Evolutionary conservation across 2,329 filamentous ascomycete species (phyloP), one percentile per base, ranked within the genome.

Genomic region (Neopestalotiopsis sp.): DNA sequence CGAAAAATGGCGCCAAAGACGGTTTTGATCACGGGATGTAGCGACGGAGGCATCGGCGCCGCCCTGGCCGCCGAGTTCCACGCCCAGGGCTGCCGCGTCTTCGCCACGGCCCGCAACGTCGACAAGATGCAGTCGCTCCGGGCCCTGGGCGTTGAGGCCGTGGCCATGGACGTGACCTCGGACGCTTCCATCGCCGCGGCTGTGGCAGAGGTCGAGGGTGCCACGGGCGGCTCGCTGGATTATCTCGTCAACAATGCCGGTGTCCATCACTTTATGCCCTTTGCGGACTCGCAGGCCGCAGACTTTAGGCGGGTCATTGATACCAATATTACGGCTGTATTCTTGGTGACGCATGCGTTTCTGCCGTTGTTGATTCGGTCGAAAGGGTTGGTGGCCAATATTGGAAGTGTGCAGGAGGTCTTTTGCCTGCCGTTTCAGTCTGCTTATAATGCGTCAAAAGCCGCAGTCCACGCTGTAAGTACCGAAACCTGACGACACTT

Each of bases 161-260:
- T 79, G 1, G 70, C 71, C 9, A 69, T 80, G 34, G 77, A 80
- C 68, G 78, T 80, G n/a, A 76, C 73, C 1, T 76, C 74, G n/a
- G 71, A 71, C 7, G 61, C 69, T 10, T 76, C 76, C 3, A 77
- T 80, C 34, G 67, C 72, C 1, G 62, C 65, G 38, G 71, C 71
- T 1, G 66, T 69, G 1, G 62, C 71, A 1, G 24, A 62, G 10
- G 74, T 78, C n/a, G 49, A 40, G 45, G 53, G 65, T 17, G 63
- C 63, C 4, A 71, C 71, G 3, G 61, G 61, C 17, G 69, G 71
- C 5, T 58, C 69, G 5, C 72, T 77, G 10, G 74, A 77, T 56
- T 64, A 73, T 17, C 69, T 77, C 2, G 59, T 77, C 68, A 77
- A 77, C 56, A 77, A 77, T 34, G 76, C 76, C 1, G 76, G 74